phyloP scores from a whole-genome alignment of 306 rosid genomes.

The Cicer chorassanicum region DNA sequence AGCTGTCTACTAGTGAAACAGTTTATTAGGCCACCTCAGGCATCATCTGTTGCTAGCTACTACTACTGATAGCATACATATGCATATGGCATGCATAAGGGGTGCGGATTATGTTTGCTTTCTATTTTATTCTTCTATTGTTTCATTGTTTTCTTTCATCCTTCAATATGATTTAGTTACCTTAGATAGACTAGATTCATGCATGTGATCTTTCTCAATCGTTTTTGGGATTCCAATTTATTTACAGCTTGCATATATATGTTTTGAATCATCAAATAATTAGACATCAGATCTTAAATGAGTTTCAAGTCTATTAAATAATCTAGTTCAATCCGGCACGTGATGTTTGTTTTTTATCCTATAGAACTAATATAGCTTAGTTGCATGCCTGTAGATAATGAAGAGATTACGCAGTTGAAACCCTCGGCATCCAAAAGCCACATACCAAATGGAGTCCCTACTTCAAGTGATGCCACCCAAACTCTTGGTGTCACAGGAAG shows the following conservation, averaged over 20 bases:
- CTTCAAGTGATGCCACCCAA: conserved; percentile 57
- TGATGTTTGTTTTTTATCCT: conserved; percentile 11
- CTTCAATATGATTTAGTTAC: too few relatives aligned
- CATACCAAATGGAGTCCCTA: conserved; percentile 60
- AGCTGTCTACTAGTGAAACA: too few relatives aligned
- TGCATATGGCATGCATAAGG: background rate
- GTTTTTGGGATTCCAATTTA: conserved; percentile 2
- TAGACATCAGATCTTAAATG: conserved; percentile 1
- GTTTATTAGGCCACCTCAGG: too few relatives aligned
- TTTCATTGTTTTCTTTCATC: too few relatives aligned
- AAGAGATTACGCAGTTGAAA: conserved; percentile 51
- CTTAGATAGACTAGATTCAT: background rate
- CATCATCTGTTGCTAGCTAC: too few relatives aligned
- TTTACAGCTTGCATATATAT: background rate
- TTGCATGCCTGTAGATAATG: conserved; percentile 63
- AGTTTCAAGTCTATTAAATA: conserved; percentile 2
- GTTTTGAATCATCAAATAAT: conserved; percentile 3
- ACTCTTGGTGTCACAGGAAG: conserved; percentile 54
- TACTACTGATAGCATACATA: background rate
- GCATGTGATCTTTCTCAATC: background rate
- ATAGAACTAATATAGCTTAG: conserved; percentile 38
- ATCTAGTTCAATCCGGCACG: conserved; percentile 12
- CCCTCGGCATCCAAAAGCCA: conserved; percentile 55
- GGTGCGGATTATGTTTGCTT: too few relatives aligned
- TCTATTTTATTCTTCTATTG: too few relatives aligned